Percentiles rank a stretch among this genome's conserved stretches.
phyloP scores from a whole-genome alignment of 2,329 filamentous ascomycete genomes.

The Trichoderma sp. region DNA sequence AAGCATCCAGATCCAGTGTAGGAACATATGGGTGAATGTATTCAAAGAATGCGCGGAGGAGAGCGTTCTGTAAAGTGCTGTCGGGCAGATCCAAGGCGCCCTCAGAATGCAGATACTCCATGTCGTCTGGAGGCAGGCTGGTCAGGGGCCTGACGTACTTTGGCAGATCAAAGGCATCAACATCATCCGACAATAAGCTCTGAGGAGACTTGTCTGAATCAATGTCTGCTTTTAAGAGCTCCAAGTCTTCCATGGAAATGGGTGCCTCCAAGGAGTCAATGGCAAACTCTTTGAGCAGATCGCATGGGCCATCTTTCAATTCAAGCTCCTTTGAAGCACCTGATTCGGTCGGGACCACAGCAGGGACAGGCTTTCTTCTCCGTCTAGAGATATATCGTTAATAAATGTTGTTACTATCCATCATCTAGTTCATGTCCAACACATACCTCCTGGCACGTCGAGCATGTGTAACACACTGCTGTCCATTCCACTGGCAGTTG shows the following conservation, averaged over 20 bases:
- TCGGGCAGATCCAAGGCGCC: conserved; percentile 8
- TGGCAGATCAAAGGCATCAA: background rate
- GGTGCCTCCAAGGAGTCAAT: background rate
- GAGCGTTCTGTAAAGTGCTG: background rate
- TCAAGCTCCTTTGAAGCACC: background rate
- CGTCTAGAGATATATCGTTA: background rate
- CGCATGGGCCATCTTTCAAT: background rate
- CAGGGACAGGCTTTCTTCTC: background rate
- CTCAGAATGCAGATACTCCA: background rate
- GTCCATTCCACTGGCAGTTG: conserved; percentile 14
- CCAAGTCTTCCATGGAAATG: background rate
- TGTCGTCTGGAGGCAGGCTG: conserved; percentile 11
- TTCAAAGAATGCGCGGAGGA: conserved; percentile 10
- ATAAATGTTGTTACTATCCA: background rate
- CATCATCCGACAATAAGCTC: background rate
- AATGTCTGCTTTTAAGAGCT: conserved; percentile 2
- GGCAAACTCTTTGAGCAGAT: background rate
- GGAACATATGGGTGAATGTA: conserved; percentile 7
- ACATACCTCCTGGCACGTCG: conserved; percentile 4
- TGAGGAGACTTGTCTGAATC: background rate
- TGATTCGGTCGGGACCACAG: background rate
- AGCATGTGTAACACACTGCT: conserved; percentile 17
- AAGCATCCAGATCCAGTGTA: conserved; percentile 8
- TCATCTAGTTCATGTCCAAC: background rate
- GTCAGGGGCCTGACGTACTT: conserved; percentile 5